Evolutionary conservation across 2,329 filamentous ascomycete species (phyloP).

Genomic region (Phaeosphaeria sp.): DNA sequence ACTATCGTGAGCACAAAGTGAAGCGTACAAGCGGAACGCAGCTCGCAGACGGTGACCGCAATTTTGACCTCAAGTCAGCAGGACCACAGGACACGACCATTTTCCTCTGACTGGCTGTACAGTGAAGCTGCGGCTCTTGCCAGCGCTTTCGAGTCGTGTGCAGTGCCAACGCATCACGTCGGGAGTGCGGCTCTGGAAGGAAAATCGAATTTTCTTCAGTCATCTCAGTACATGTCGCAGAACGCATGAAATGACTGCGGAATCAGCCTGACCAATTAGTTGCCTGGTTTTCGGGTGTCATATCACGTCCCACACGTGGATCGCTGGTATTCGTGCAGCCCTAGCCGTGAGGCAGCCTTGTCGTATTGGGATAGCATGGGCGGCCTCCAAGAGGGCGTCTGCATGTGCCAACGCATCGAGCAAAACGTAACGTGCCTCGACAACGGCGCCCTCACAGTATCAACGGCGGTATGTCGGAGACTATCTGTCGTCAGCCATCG

Average conservation of each 20-base stretch:
- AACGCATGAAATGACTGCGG: slow-evolving; percentile 1
- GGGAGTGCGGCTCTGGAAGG: neutral
- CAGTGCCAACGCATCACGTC: slow-evolving; percentile 1
- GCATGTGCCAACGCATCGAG: neutral
- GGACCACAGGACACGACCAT: neutral
- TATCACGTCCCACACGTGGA: neutral
- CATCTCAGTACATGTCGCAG: neutral
- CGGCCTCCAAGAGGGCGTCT: neutral
- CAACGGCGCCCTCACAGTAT: neutral
- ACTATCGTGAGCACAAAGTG: neutral
- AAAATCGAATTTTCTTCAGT: neutral
- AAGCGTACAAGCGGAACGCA: neutral
- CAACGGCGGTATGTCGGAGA: neutral
- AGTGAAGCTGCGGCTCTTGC: neutral
- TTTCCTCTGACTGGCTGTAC: neutral
- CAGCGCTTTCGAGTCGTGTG: neutral
- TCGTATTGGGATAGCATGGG: neutral
- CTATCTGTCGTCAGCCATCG: neutral
- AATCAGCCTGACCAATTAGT: slow-evolving; percentile 2
- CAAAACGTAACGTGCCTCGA: neutral
- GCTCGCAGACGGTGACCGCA: neutral
- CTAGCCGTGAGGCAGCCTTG: neutral
- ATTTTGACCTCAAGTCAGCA: neutral
- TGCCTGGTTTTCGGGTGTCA: neutral
- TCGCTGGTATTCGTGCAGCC: neutral